phyloP scores from a whole-genome alignment of 768 basidiomycete genomes.

The Boletus bicolor region DNA sequence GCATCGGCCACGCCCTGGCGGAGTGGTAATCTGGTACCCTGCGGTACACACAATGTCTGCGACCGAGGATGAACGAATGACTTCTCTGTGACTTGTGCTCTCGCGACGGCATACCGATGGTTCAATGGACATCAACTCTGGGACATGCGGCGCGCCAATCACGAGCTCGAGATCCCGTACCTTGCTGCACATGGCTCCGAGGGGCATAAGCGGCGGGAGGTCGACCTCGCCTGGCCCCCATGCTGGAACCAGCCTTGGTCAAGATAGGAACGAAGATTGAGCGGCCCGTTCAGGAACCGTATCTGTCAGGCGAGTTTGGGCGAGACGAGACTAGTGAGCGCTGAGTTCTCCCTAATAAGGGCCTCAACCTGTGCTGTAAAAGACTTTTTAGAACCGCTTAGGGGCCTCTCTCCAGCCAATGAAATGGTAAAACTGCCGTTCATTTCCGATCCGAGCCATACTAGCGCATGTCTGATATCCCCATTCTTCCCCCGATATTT shows the following conservation, averaged over 20 bases:
- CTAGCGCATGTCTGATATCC: constrained; percentile 37
- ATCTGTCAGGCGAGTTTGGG: too few species aligned
- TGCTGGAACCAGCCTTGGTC: constrained; percentile 42
- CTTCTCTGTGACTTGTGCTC: constrained; percentile 31
- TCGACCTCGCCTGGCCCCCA: constrained; percentile 43
- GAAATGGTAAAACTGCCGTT: too few species aligned
- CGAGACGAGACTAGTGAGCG: too few species aligned
- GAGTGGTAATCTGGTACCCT: constrained; percentile 18
- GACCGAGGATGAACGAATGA: constrained; percentile 41
- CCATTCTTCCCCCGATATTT: constrained; percentile 51
- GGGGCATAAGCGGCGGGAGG: constrained; percentile 41
- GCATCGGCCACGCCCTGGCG: constrained; percentile 20
- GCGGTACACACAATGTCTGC: constrained; percentile 34
- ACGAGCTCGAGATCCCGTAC: constrained; percentile 32
- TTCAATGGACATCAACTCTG: constrained; percentile 38
- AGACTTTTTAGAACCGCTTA: too few species aligned
- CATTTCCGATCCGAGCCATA: too few species aligned
- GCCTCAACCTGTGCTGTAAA: too few species aligned
- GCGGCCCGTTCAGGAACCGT: constrained; percentile 38
- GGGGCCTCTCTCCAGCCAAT: too few species aligned
- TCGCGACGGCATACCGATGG: constrained; percentile 15
- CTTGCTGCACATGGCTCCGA: constrained; percentile 18
- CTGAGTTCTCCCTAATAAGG: too few species aligned
- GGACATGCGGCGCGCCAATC: constrained; percentile 38
- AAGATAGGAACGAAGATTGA: constrained; percentile 49